Conservation (phyloP, 2,329 filamentous ascomycete species). For the Phoma sp. region DNA sequence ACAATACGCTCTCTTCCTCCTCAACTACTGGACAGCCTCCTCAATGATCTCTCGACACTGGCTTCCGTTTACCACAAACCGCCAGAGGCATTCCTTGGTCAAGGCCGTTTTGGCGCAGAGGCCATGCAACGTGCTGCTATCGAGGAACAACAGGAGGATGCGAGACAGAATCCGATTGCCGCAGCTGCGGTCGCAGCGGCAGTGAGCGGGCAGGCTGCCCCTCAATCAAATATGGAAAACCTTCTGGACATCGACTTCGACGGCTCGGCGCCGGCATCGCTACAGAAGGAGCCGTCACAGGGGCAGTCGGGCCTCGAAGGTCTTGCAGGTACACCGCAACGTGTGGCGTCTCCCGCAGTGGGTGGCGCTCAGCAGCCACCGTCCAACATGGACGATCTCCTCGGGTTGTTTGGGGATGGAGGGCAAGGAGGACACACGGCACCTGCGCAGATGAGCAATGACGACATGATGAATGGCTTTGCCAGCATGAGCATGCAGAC, state of each 20-base stretch:
- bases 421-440: conserved; percentile 37
- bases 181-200: conserved; percentile 75
- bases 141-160: conserved; percentile 92
- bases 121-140: conserved; percentile 95
- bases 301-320: conserved; percentile 60
- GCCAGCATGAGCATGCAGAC: conserved; percentile 75
- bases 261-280: conserved; percentile 86
- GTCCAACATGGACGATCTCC: conserved; percentile 80
- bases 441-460: conserved; percentile 49
- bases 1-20: conserved; percentile 91
- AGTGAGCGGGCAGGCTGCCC: conserved; percentile 58
- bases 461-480: conserved; percentile 80
- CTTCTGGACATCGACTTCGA: conserved; percentile 96
- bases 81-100: conserved; percentile 95
- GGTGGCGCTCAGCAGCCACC: conserved; percentile 51
- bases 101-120: conserved; percentile 91
- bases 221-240: conserved; percentile 87
- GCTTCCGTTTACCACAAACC: conserved; percentile 99
- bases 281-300: conserved; percentile 67
- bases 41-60: conserved; percentile 88
- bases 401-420: conserved; percentile 66
- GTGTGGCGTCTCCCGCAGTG: conserved; percentile 67
- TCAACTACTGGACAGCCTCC: conserved; percentile 84
- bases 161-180: conserved; percentile 91
- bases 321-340: conserved; percentile 69